phyloP scores from a whole-genome alignment of 345 rosid genomes.

The Punica granatum region DNA sequence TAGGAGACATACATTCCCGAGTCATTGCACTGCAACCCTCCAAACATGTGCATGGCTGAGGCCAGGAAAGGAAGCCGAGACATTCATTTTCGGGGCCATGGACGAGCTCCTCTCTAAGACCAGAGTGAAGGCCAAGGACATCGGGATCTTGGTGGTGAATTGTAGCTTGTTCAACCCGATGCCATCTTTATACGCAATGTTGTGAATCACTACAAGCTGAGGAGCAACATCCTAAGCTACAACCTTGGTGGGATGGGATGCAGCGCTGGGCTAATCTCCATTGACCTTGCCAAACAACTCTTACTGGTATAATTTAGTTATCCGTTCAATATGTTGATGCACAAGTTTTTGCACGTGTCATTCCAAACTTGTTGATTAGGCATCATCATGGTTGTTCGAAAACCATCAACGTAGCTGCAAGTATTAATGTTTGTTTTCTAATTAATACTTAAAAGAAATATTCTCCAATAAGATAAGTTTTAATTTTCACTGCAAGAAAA shows the following conservation, averaged over 20 bases:
- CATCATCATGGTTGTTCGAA: not conserved
- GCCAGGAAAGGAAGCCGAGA: conserved; percentile 32
- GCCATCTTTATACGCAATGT: conserved; percentile 35
- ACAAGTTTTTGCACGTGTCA: not conserved
- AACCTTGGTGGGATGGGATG: conserved; percentile 40
- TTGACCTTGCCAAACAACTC: conserved; percentile 53
- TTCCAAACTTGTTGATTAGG: too few species aligned
- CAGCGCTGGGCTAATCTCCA: conserved; percentile 41
- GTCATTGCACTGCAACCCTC: conserved; percentile 9
- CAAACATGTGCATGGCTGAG: conserved; percentile 15
- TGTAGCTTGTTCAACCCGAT: conserved; percentile 30
- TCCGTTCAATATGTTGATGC: too few species aligned
- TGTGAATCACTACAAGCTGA: conserved; percentile 31
- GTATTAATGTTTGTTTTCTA: too few species aligned
- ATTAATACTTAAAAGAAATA: too few species aligned
- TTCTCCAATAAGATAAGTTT: too few species aligned
- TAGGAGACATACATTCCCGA: conserved; percentile 18
- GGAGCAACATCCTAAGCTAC: conserved; percentile 27
- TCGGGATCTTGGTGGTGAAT: conserved; percentile 33
- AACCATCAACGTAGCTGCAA: too few species aligned
- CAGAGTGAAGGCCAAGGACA: conserved; percentile 25
- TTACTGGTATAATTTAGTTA: conserved; percentile 28
- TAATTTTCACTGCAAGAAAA: conserved; percentile 24
- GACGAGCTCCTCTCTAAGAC: conserved; percentile 28
- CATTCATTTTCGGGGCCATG: conserved; percentile 25